Percentiles rank a stretch among this genome's conserved stretches.
Conservation (phyloP, 331 rosid genomes). For the Saraca asoca region DNA sequence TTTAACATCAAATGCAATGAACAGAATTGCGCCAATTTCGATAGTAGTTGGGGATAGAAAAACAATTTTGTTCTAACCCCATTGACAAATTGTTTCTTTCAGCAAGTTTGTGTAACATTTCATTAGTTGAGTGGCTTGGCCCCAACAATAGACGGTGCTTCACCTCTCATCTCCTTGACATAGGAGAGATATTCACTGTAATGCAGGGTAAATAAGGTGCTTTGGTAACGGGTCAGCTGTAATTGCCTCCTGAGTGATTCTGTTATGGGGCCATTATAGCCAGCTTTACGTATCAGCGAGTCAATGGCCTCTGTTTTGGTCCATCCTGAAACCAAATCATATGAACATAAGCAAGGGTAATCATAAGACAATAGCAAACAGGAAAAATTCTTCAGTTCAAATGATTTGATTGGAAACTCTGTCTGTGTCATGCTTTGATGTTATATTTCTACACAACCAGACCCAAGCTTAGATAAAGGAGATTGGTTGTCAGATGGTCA, state of each 20-base stretch:
- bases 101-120: constrained; percentile 39
- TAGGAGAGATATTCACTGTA: constrained; percentile 69
- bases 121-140: constrained; percentile 48
- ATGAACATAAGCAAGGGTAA: constrained; percentile 13
- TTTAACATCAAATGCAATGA: constrained; percentile 61
- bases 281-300: constrained; percentile 89
- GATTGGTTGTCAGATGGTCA: too few species aligned
- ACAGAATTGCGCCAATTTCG: constrained; percentile 39
- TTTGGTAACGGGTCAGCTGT: constrained; percentile 85
- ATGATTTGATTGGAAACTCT: background rate
- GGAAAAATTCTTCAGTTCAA: background rate
- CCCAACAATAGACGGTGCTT: constrained; percentile 59
- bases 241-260: constrained; percentile 63
- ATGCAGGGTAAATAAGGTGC: constrained; percentile 78
- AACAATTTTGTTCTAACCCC: constrained; percentile 40
- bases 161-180: constrained; percentile 69
- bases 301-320: constrained; percentile 86
- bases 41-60: constrained; percentile 38
- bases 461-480: too few species aligned
- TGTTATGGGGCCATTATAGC: constrained; percentile 64
- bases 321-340: constrained; percentile 73
- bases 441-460: too few species aligned
- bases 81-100: constrained; percentile 30
- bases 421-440: too few species aligned
- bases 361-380: background rate